Conservation (phyloP, 768 basidiomycete species). For the Tulasnella sp. region DNA sequence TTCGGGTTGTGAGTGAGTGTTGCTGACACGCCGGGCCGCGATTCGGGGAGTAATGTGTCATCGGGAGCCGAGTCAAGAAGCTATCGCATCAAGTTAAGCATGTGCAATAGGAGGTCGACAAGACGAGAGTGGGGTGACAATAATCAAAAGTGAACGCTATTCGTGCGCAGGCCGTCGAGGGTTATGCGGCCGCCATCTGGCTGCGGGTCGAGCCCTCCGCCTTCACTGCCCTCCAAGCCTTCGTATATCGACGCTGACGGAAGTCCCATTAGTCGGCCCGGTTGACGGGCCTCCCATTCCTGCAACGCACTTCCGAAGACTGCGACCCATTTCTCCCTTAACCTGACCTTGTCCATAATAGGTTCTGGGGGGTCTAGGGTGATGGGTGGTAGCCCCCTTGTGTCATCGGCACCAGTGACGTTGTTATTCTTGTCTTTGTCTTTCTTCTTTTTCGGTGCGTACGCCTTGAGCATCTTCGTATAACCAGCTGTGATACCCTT, state of each 20-base stretch:
- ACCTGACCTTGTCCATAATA: constrained; percentile 60
- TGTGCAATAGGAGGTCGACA: too few relatives aligned
- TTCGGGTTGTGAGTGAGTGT: too few relatives aligned
- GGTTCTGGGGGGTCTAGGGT: constrained; percentile 52
- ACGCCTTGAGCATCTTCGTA: constrained; percentile 43
- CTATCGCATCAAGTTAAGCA: too few relatives aligned
- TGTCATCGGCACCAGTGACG: constrained; percentile 19
- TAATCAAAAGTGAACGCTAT: too few relatives aligned
- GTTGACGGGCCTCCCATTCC: constrained; percentile 49
- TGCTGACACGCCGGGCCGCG: too few relatives aligned
- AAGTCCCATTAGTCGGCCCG: constrained; percentile 69
- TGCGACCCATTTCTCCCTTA: constrained; percentile 69
- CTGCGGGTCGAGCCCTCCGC: background rate
- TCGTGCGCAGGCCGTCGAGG: too few relatives aligned
- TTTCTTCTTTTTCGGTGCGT: constrained; percentile 56
- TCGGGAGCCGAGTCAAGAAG: too few relatives aligned
- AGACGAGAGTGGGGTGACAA: too few relatives aligned
- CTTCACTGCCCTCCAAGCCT: constrained; percentile 2
- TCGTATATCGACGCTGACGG: constrained; percentile 61
- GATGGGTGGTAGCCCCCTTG: constrained; percentile 28
- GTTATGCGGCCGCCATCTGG: background rate
- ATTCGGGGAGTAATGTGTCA: too few relatives aligned
- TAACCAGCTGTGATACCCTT: constrained; percentile 78
- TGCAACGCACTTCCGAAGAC: constrained; percentile 66
- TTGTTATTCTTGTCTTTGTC: constrained; percentile 22